Evolutionary conservation across 1,139 yeast genomes (phyloP), one percentile per base, ranked within the genome.

Genomic region (Arxiozyma slooffiae): DNA sequence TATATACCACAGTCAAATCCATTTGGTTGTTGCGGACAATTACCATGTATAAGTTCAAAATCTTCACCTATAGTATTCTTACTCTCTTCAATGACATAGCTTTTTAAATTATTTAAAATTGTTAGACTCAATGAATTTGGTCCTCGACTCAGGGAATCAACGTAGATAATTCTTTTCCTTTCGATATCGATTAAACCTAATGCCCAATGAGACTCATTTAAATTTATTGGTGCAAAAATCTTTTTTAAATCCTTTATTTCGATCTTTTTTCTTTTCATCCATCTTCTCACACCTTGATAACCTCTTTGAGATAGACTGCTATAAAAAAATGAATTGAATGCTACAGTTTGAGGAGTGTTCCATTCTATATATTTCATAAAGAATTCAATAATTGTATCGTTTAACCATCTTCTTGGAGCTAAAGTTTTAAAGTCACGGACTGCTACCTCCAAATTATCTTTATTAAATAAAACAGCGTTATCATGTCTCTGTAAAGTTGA

Each of bases 1-100:
- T 90, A 92, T 1, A 92, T 95, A 1, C 99, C 99, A 70, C 99
- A 94, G 66, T 94, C 99, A 57, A 67, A 86, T 0, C 97, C 97
- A 64, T 94, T 94, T 36, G 76, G 72, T 66, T 94, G 99, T 58
- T 83, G 88, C 0, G 98, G 98, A 38, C 90, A 79, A 24, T 74
- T 71, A 38, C 72, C 34, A 51, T 67, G 72, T 23, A 67, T 50
- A 62, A 70, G 57, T 41, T 68, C 67, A 49, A 72, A 70, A 38
- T 71, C 70, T 11, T 59, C 55, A 1, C 75, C 73, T 18, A 70
- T 62, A 46, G 66, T 62, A 1, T 62, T 60, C 49, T 73, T 73
- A 39, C 78, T 77, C 67, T 78, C 90, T 41, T 78, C 76, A 1
- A 65, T 60, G 74, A 87, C 76, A 63, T 85, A 92, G 24, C 75